Conservation (phyloP, 1,284 basidiomycete genomes). For the Ceratobasidium sp. region DNA sequence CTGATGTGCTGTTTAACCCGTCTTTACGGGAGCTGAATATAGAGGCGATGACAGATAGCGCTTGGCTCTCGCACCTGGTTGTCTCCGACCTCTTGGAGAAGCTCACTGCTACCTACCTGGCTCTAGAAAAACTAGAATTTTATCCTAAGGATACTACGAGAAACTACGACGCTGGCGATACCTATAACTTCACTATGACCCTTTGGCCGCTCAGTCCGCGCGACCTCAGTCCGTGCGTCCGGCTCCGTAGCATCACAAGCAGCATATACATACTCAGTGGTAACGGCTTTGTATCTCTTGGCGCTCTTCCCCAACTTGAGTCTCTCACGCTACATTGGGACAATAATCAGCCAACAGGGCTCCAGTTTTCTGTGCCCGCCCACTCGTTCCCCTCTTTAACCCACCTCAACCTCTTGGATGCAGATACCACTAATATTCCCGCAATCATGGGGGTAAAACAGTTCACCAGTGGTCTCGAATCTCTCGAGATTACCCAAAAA, state of each 20-base stretch:
- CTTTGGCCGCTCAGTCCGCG: background rate
- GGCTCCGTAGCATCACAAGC: conserved; percentile 18
- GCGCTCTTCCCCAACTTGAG: conserved; percentile 29
- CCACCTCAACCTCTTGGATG: background rate
- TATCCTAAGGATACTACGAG: background rate
- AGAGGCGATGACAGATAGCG: background rate
- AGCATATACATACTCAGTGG: background rate
- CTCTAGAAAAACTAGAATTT: background rate
- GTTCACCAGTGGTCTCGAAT: background rate
- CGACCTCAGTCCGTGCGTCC: background rate
- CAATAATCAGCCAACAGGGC: background rate
- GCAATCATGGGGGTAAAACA: background rate
- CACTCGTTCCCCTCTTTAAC: conserved; percentile 19
- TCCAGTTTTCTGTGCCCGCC: background rate
- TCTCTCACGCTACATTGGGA: background rate
- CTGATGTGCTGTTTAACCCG: conserved; percentile 9
- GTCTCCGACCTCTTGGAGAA: background rate
- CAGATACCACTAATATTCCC: background rate
- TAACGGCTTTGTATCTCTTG: conserved; percentile 16
- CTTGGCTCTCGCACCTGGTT: conserved; percentile 13
- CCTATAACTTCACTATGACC: background rate
- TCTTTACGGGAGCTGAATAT: background rate
- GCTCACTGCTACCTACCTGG: background rate
- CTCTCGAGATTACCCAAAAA: background rate
- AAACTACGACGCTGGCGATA: background rate